Base-by-base conservation (phyloP, 305 asterid species). In the Petunia hybrid region DNA sequence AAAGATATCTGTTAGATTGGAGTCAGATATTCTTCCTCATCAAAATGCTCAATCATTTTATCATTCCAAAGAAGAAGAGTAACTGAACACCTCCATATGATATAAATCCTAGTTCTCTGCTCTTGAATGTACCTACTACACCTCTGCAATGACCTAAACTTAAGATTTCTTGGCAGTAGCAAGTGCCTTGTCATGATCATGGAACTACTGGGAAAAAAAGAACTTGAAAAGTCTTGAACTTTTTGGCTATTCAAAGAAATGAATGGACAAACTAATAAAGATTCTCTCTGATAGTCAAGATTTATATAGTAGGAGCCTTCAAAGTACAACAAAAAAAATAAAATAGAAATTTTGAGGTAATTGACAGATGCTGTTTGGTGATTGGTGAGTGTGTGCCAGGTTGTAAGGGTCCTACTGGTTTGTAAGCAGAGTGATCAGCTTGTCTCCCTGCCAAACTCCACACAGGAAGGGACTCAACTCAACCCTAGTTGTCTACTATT, bases 41-140 rank as follows among this genome's bases (percentile, higher is more conserved):
- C 78, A 73, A 73, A 73, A 73, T 73, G 78, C 8, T 73, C 63
- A 51, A 2, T 51, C 78, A 53, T 53, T 36, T 74, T 53, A 36
- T 86, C 86, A 42, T 92, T 90, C 87, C 82, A 85, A 4, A 88
- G 83, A 64, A 94, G 86, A 39, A 94, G 97, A 78, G 84, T 84
- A 5, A 91, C 77, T 0, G 91, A 90, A 85, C 98, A 94, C 85
- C 87, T 89, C 98, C 98, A 94, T 7, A 94, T 82, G 68, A 94
- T 94, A 86, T 94, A 89, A 71, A 94, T 67, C 16, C 96, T 86
- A 6, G 98, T 94, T 78, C 95, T 85, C 67, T 87, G 91, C 87
- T 92, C 98, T 82, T 91, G 96, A 60, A 92, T 82, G 88, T 83
- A 91, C 76, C 89, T 88, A 7, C 95, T 83, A 46, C 94, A 92